These are phyloP conservation scores for Claviceps africana DNA, from an alignment of 2,329 filamentous ascomycete genomes.

Conservation along the genomic window DNA sequence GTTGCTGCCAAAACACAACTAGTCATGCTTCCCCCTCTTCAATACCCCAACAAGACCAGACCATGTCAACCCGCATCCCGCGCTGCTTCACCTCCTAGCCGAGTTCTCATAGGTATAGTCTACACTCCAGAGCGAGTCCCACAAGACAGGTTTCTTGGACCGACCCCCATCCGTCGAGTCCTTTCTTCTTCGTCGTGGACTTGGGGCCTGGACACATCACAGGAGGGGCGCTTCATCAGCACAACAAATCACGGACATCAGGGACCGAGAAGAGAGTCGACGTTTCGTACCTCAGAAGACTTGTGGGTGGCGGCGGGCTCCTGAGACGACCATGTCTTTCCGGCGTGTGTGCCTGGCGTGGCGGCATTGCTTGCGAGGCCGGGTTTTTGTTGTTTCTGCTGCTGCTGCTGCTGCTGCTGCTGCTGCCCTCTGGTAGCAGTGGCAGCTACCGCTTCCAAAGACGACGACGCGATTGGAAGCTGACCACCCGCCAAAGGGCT, in stretches of 20 bases:
- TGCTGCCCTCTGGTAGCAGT: neutral
- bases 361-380: neutral
- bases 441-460: conserved; percentile 6
- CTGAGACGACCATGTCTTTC: conserved; percentile 12
- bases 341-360: conserved; percentile 8
- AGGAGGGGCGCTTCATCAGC: neutral
- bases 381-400: neutral
- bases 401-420: neutral
- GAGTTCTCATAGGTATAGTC: conserved; percentile 41
- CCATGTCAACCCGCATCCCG: too few relatives aligned
- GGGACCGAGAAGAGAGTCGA: conserved; percentile 38
- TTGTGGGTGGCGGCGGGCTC: conserved; percentile 9
- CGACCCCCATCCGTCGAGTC: conserved; percentile 24
- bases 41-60: neutral
- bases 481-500: conserved; percentile 13
- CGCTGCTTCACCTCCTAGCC: conserved; percentile 12
- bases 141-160: conserved; percentile 41
- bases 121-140: conserved; percentile 48
- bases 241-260: conserved; percentile 11
- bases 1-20: too few relatives aligned
- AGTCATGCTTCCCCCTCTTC: neutral
- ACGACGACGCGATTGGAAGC: conserved; percentile 7
- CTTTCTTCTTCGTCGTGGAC: conserved; percentile 22
- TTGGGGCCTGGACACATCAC: conserved; percentile 13
- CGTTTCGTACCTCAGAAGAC: conserved; percentile 37